Evolutionary conservation across 345 rosid species (phyloP), one percentile per base, ranked within the genome.

Genomic region (Firmiana major): DNA sequence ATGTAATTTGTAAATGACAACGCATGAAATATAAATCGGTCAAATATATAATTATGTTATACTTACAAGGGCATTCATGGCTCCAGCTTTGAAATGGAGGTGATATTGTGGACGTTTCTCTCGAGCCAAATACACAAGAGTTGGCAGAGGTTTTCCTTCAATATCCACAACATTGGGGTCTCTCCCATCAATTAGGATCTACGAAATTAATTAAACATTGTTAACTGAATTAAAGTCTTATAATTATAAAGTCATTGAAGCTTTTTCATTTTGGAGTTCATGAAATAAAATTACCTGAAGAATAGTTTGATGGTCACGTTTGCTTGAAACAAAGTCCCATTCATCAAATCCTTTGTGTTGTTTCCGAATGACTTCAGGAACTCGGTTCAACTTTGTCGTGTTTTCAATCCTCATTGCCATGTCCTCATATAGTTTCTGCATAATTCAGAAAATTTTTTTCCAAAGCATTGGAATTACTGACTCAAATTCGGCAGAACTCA

Each of bases 51-150:
- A 53, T 0, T 1, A 3, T 48, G 16, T 7, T 69, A 6, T 28
- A 70, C 74, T 48, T 70, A 70, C 58, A 48, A 70, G 59, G 16
- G 63, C 63, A 26, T 59, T 87, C 81, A 85, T 67, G 26, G 87
- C 17, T 4, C 63, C 63, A 4, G 63, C 36, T 59, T 59, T 59
- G 63, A 59, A 59, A 11, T 59, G 1, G 17, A 24, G 63, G 36
- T 24, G 63, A 59, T 24, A 24, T 59, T 59, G 63, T 6, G 63
- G 63, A 11, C 36, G 24, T 59, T 59, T 24, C 34, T 59, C 63
- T 59, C 63, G 34, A 11, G 63, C 19, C 36, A 59, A 24, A 59
- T 11, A 59, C 1, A 59, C 63, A 12, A 59, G 63, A 59, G 63
- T 59, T 26, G 63, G 63, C 3, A 59, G 17, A 24, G 63, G 63